Conservation (phyloP, 2,329 filamentous ascomycete species). For the Arthroderma uncinatum region DNA sequence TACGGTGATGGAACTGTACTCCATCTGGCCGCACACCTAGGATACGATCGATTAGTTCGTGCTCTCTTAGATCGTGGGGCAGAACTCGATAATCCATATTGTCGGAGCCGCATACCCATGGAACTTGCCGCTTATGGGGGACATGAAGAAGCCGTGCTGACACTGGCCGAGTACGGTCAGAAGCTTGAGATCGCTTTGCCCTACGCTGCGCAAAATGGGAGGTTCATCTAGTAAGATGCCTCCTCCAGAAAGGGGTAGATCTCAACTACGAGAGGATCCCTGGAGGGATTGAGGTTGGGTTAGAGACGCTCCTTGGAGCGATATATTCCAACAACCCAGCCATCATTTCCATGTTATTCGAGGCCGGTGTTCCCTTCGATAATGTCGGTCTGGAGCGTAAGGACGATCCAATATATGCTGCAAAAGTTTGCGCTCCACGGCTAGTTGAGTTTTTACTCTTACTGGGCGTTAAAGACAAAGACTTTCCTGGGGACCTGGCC, state of each 20-base stretch:
- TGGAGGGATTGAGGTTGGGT: neutral
- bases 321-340: neutral
- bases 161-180: neutral
- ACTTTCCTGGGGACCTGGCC: neutral
- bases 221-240: neutral
- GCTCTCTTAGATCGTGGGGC: neutral
- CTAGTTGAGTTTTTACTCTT: neutral
- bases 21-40: neutral
- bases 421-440: neutral
- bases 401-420: neutral
- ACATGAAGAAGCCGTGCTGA: neutral
- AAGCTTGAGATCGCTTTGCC: neutral
- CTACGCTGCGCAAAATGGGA: neutral
- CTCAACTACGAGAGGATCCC: neutral
- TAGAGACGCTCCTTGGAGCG: neutral
- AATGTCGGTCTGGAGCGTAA: neutral
- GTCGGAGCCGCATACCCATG: neutral
- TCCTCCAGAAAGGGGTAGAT: neutral
- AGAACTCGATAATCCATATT: too few species aligned
- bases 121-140: neutral
- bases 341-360: neutral
- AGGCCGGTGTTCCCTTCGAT: neutral
- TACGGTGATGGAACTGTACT: neutral
- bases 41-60: neutral
- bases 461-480: neutral